A percentile compares a stretch with the other conserved stretches of the same genome.
Evolutionary conservation across 768 basidiomycete species (phyloP).

Genomic region (Kwoniella mangroviensis): DNA sequence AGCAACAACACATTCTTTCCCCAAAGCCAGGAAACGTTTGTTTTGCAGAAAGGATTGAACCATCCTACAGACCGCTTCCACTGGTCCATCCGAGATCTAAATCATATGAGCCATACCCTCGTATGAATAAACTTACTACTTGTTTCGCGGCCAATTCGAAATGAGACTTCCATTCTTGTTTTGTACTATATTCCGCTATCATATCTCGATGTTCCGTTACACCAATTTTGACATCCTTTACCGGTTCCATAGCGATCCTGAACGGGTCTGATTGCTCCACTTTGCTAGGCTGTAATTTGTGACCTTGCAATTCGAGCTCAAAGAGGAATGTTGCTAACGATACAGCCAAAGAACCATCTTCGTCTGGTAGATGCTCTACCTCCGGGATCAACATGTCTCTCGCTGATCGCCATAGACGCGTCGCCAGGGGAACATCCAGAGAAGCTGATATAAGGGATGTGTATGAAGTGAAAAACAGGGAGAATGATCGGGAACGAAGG

Average conservation of each 20-base stretch:
- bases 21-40: conserved; percentile 9
- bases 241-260: conserved; percentile 18
- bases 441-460: conserved; percentile 4
- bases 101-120: not conserved
- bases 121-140: conserved; percentile 13
- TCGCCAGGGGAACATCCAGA: conserved; percentile 5
- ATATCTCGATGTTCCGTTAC: conserved; percentile 17
- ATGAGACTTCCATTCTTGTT: conserved; percentile 11
- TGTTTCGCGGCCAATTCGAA: conserved; percentile 20
- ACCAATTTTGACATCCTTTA: conserved; percentile 2
- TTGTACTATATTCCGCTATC: not conserved
- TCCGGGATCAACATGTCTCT: conserved; percentile 18
- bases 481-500: conserved; percentile 27
- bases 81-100: conserved; percentile 10
- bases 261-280: conserved; percentile 22
- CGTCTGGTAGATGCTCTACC: conserved; percentile 26
- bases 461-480: conserved; percentile 21
- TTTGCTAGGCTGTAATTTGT: not conserved
- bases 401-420: conserved; percentile 10
- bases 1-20: conserved; percentile 8
- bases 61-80: conserved; percentile 18
- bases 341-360: conserved; percentile 17
- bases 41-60: conserved; percentile 21
- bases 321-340: conserved; percentile 19
- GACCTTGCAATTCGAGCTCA: conserved; percentile 22